These are phyloP conservation scores for Saposhnikovia divaricata DNA, from an alignment of 129 eudicot genomes.

Conservation along the genomic window DNA sequence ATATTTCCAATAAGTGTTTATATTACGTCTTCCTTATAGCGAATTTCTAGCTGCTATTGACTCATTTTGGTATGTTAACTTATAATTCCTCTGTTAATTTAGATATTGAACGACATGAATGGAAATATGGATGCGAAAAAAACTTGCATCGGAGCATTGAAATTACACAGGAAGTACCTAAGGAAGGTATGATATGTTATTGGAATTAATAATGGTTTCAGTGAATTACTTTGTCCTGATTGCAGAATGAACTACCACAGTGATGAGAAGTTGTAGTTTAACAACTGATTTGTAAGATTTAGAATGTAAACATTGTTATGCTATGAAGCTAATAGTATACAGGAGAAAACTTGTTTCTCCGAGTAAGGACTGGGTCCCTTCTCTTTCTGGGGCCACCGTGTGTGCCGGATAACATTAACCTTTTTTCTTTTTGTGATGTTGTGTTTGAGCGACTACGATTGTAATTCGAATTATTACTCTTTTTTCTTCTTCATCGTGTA, in stretches of 20 bases:
- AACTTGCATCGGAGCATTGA: slow-evolving; percentile 82
- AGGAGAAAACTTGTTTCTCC: neutral
- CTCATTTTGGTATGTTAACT: slow-evolving; percentile 10
- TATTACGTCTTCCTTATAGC: neutral
- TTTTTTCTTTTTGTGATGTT: neutral
- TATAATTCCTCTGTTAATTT: slow-evolving; percentile 10
- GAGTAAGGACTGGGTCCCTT: neutral
- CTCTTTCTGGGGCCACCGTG: neutral
- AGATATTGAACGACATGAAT: slow-evolving; percentile 82
- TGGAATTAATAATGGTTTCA: neutral
- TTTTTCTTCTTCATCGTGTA: neutral
- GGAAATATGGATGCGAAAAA: slow-evolving; percentile 85
- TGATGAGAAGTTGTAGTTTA: neutral
- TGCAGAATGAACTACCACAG: neutral
- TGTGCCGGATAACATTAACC: neutral
- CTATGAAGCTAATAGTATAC: neutral
- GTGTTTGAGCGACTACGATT: neutral
- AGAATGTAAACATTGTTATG: neutral
- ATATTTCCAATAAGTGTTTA: neutral
- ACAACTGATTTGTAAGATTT: neutral
- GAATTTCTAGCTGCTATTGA: slow-evolving; percentile 21
- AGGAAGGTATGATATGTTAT: slow-evolving; percentile 37
- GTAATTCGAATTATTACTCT: neutral
- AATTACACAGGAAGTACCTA: slow-evolving; percentile 85
- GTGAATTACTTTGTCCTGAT: neutral